phyloP scores from a whole-genome alignment of 1,284 basidiomycete species.

The Melampsora americana region DNA sequence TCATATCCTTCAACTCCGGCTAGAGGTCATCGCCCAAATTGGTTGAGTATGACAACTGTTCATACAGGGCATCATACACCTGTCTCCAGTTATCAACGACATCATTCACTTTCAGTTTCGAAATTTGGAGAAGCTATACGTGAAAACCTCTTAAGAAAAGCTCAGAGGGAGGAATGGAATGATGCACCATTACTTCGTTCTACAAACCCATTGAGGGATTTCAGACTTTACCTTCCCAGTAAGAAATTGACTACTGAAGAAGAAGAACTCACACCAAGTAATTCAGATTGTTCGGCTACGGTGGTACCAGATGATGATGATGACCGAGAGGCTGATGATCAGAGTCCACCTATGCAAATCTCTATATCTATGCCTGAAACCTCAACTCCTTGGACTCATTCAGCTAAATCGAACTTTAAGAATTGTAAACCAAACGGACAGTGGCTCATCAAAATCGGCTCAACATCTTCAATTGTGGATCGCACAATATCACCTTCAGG shows the following conservation, averaged over 20 bases:
- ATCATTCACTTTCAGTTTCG: background rate
- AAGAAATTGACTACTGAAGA: background rate
- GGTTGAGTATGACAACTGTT: conserved; percentile 31
- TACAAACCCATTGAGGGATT: background rate
- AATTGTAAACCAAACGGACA: background rate
- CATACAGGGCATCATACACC: conserved; percentile 7
- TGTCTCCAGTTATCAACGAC: background rate
- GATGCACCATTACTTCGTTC: too few species aligned
- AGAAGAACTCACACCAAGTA: background rate
- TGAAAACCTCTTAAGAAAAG: background rate
- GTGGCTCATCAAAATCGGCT: background rate
- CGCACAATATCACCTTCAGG: background rate
- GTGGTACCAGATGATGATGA: background rate
- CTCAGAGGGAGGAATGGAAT: background rate
- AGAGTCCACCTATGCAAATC: background rate
- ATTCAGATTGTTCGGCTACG: background rate
- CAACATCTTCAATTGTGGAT: background rate
- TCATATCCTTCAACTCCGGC: conserved; percentile 23
- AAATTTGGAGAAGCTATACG: background rate
- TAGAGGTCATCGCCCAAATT: conserved; percentile 10
- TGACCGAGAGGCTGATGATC: background rate
- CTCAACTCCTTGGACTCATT: background rate
- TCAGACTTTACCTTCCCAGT: background rate
- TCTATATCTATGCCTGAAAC: background rate
- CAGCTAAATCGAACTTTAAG: background rate